Conservation (phyloP, 2,329 filamentous ascomycete species). For the Cladosporium sp. region DNA sequence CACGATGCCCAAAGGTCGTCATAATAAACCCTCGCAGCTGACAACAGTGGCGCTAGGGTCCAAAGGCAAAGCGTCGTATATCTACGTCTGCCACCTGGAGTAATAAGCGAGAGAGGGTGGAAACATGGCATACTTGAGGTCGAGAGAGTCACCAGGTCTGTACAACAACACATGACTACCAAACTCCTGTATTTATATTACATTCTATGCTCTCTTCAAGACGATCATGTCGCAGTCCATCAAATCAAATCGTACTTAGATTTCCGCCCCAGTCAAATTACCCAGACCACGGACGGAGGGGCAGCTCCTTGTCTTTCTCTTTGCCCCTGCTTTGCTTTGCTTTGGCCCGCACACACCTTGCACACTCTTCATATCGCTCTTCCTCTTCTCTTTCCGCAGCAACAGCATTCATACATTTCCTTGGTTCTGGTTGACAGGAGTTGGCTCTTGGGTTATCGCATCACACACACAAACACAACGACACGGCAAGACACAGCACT, state of each 20-base stretch:
- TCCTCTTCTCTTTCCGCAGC: neutral
- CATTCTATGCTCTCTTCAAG: no score
- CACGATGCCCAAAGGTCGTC: neutral
- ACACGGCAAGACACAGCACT: neutral
- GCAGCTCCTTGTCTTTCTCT: conserved; percentile 6
- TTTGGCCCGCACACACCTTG: neutral
- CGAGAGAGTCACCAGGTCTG: neutral
- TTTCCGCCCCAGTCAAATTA: neutral
- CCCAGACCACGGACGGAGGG: neutral
- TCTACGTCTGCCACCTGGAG: neutral
- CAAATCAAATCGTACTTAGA: neutral
- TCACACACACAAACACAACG: neutral
- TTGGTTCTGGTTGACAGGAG: conserved; percentile 8
- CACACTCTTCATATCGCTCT: neutral
- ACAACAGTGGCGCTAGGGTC: conserved; percentile 8
- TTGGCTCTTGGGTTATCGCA: neutral
- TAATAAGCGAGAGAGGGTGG: neutral
- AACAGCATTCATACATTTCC: conserved; percentile 5
- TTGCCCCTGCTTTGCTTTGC: conserved; percentile 8
- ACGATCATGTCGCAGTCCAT: neutral
- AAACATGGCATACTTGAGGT: neutral
- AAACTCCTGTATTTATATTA: no score
- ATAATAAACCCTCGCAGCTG: neutral
- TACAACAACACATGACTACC: neutral
- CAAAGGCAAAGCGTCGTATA: neutral